Evolutionary conservation across 2,329 filamentous ascomycete genomes (phyloP).

Genomic region (Fusarium sp.): DNA sequence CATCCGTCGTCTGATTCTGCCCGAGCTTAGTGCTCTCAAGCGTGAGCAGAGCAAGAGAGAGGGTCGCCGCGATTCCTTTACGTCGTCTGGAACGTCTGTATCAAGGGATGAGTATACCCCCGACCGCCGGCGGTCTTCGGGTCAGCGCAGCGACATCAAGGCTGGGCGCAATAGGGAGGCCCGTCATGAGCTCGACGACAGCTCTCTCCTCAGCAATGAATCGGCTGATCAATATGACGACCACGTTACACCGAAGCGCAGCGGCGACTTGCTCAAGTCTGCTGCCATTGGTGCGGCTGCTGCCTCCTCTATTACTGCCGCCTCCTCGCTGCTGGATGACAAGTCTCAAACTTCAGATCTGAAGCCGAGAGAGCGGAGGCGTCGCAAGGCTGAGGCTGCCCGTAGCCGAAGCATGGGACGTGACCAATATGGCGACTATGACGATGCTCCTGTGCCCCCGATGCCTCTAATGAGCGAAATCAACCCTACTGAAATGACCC

Average conservation of each 20-base stretch:
- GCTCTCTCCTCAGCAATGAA: slow-evolving; percentile 57
- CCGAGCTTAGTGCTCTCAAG: slow-evolving; percentile 90
- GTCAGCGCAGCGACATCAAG: slow-evolving; percentile 59
- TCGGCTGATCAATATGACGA: slow-evolving; percentile 54
- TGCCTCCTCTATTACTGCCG: slow-evolving; percentile 45
- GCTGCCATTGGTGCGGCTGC: slow-evolving; percentile 57
- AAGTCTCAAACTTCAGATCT: slow-evolving; percentile 58
- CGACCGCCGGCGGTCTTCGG: slow-evolving; percentile 67
- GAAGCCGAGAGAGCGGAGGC: slow-evolving; percentile 59
- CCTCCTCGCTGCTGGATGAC: slow-evolving; percentile 48
- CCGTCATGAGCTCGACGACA: slow-evolving; percentile 62
- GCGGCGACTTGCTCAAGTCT: slow-evolving; percentile 54
- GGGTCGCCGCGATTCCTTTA: slow-evolving; percentile 71
- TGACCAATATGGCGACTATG: slow-evolving; percentile 60
- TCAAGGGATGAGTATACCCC: slow-evolving; percentile 65
- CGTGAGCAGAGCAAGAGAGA: slow-evolving; percentile 83
- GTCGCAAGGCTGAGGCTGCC: slow-evolving; percentile 60
- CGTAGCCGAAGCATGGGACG: slow-evolving; percentile 55
- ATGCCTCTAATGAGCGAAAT: slow-evolving; percentile 91
- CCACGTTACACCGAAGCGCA: slow-evolving; percentile 55
- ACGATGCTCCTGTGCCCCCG: slow-evolving; percentile 69
- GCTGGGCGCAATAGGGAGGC: slow-evolving; percentile 61
- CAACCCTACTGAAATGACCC: slow-evolving; percentile 84
- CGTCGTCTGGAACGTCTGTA: slow-evolving; percentile 62
- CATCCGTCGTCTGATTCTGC: slow-evolving; percentile 86